Evolutionary conservation across 352 stramenopile genomes (phyloP), one percentile per base, ranked within the genome.

Genomic region (Globisporangium mamillatum): DNA sequence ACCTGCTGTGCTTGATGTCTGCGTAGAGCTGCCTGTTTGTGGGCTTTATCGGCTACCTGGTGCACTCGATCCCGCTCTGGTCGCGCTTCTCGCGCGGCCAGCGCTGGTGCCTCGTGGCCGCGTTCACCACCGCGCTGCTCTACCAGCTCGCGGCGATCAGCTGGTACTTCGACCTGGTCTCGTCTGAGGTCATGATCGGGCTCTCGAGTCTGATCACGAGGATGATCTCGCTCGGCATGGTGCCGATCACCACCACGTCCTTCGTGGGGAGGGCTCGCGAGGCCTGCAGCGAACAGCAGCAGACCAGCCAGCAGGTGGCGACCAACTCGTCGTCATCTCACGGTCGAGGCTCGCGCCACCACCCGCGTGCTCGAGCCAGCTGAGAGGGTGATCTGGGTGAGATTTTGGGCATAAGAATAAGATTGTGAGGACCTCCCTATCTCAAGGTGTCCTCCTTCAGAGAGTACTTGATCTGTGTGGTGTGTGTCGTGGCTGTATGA

Each of bases 201-300:
- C 68, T 89, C 20, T 91, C 82, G 3, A 89, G 82, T 32, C 76
- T 89, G 60, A 88, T 91, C 67, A 89, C 80, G 29, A 63, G 80
- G n/a, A 84, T 84, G 66, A 88, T 88, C 66, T 89, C 82, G 48
- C 71, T 90, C 36, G 82, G 82, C n/a, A 90, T 90, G 80, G 75
- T 90, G 62, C 82, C 80, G 10, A 85, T 90, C 70, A 89, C 82
- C n/a, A 89, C 82, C 38, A 86, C 77, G 8, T 89, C 80, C 20
- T 90, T 89, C 66, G 78, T 86, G 66, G 69, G 74, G 18, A 74
- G 76, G 4, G 66, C 79, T 8, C 67, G 74, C 36, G 70, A 75
- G 44, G 65, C 76, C 25, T 81, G 77, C 48, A 66, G 73, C 29
- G 75, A 82, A 1, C 72, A 70, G 54, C 27, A 32, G 27, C 27